These are phyloP conservation scores for Gynochthodes officinalis DNA, from an alignment of 257 asterid genomes.

Conservation along the genomic window DNA sequence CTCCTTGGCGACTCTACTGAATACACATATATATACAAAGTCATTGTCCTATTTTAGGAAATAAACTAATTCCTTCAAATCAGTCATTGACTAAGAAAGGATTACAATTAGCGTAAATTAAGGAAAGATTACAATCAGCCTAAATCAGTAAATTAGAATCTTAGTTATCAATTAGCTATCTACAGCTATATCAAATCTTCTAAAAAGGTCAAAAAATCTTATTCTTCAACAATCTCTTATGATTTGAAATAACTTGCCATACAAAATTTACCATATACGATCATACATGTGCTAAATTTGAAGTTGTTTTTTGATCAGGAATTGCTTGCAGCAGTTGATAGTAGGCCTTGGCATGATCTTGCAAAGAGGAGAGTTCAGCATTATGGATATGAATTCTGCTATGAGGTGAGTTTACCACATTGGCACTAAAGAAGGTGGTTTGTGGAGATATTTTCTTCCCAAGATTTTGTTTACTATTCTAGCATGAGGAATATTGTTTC, in stretches of 20 bases:
- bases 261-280: background rate
- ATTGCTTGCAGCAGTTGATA: slow-evolving; percentile 78
- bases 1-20: no score
- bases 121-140: no score
- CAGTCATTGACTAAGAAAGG: no score
- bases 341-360: slow-evolving; percentile 68
- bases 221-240: no score
- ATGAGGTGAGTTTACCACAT: slow-evolving; percentile 49
- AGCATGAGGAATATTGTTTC: background rate
- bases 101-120: no score
- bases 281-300: background rate
- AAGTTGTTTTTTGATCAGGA: slow-evolving; percentile 42
- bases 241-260: background rate
- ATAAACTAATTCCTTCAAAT: no score
- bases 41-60: no score
- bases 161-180: no score
- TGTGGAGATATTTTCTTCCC: background rate
- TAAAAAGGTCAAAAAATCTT: no score
- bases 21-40: no score
- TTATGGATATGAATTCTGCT: slow-evolving; percentile 83
- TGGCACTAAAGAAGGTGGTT: background rate
- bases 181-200: no score
- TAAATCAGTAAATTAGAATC: no score
- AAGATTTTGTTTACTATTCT: background rate
- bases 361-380: slow-evolving; percentile 97